phyloP scores from a whole-genome alignment of 257 asterid species.

The Plantago elongata region DNA sequence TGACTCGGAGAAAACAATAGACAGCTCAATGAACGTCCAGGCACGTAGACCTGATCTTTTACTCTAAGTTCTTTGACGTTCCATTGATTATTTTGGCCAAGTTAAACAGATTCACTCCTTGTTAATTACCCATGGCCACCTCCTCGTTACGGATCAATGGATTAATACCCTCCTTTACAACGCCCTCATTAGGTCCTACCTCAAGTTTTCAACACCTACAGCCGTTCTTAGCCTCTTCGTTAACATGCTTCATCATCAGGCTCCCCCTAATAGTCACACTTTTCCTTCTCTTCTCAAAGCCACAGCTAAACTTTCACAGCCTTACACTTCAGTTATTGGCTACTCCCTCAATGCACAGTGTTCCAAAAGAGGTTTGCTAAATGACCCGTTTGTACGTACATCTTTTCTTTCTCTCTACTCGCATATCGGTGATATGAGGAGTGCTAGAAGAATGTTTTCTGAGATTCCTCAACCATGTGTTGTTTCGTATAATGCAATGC shows the following conservation, averaged over 20 bases:
- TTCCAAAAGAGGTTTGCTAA: slow-evolving; percentile 53
- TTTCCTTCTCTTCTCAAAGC: slow-evolving; percentile 75
- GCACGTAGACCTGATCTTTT: slow-evolving; percentile 29
- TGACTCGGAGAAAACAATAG: no score
- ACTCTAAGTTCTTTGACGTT: slow-evolving; percentile 55
- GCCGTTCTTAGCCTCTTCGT: slow-evolving; percentile 47
- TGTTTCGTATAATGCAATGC: slow-evolving; percentile 64
- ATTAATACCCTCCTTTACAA: slow-evolving; percentile 74
- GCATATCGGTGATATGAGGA: slow-evolving; percentile 30
- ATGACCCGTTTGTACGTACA: slow-evolving; percentile 67
- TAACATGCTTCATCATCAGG: slow-evolving; percentile 61
- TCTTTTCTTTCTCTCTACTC: slow-evolving; percentile 57
- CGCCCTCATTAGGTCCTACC: slow-evolving; percentile 63
- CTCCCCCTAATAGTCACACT: slow-evolving; percentile 73
- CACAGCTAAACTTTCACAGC: slow-evolving; percentile 29
- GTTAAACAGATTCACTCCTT: slow-evolving; percentile 60
- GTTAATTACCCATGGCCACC: slow-evolving; percentile 48
- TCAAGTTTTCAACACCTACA: slow-evolving; percentile 39
- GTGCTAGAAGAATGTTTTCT: slow-evolving; percentile 57
- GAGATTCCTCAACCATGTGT: slow-evolving; percentile 61
- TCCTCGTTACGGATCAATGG: slow-evolving; percentile 53
- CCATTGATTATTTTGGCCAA: slow-evolving; percentile 26
- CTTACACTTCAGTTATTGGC: slow-evolving; percentile 28
- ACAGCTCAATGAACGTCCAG: neutral
- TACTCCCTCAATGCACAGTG: slow-evolving; percentile 55